A percentile compares a stretch with the other conserved stretches of the same genome.
These are phyloP conservation scores for Botryosphaeria dothidea DNA, from an alignment of 2,329 filamentous ascomycete genomes.

Conservation along the genomic window DNA sequence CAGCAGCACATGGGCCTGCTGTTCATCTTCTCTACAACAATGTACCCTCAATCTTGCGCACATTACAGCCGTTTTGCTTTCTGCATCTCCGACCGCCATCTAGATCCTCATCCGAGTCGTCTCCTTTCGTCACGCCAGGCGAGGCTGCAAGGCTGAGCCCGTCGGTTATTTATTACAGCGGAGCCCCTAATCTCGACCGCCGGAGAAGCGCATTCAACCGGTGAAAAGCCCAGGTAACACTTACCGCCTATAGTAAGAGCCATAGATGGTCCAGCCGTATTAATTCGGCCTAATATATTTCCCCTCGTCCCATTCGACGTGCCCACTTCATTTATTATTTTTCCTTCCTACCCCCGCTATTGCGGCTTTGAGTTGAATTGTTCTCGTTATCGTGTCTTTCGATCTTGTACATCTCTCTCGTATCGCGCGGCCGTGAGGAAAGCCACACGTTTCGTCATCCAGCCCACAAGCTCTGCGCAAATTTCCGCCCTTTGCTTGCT, in stretches of 20 bases:
- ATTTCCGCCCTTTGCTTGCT: background rate
- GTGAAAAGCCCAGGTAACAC: background rate
- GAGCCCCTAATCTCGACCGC: background rate
- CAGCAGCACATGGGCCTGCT: background rate
- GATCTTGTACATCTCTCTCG: background rate
- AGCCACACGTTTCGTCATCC: background rate
- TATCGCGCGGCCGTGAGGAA: background rate
- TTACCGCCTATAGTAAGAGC: background rate
- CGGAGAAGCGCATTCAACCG: background rate
- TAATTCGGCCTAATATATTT: conserved; percentile 11
- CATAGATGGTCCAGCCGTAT: background rate
- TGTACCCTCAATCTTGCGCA: conserved; percentile 5
- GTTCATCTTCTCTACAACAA: background rate
- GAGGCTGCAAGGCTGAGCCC: background rate
- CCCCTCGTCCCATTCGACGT: background rate
- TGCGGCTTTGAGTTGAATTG: too few species aligned
- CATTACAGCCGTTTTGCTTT: background rate
- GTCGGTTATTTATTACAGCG: background rate
- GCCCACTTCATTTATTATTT: background rate
- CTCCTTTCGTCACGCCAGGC: background rate
- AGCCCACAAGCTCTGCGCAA: background rate
- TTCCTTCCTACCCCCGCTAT: background rate
- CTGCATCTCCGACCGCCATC: background rate
- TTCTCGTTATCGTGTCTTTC: background rate
- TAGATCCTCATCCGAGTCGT: background rate